Evolutionary conservation across 768 basidiomycete species (phyloP).

Genomic region (Suillus placidus): DNA sequence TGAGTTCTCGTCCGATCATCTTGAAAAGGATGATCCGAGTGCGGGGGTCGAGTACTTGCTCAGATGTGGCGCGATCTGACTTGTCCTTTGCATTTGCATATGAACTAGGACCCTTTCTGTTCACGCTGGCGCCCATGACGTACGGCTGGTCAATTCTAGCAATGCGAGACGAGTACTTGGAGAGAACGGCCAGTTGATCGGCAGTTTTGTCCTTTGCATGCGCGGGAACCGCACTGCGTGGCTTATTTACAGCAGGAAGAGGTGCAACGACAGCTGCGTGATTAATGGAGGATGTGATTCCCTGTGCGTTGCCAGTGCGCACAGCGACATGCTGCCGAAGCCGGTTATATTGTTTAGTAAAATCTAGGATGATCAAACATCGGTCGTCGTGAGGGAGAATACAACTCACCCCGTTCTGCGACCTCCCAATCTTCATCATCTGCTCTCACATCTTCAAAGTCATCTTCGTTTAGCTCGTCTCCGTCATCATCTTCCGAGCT

Average conservation of each 20-base stretch:
- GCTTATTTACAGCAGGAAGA: conserved; percentile 74
- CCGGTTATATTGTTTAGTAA: conserved; percentile 98
- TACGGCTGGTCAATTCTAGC: conserved; percentile 78
- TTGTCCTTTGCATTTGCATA: conserved; percentile 93
- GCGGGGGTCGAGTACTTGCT: conserved; percentile 96
- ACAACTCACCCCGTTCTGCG: conserved; percentile 69
- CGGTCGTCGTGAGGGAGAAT: not conserved
- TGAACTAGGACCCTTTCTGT: conserved; percentile 90
- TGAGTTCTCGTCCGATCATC: conserved; percentile 88
- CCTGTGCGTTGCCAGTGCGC: conserved; percentile 69
- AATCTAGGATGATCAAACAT: conserved; percentile 59
- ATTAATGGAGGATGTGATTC: conserved; percentile 54
- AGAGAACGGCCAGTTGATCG: conserved; percentile 73
- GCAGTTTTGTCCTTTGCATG: conserved; percentile 59
- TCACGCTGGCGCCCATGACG: conserved; percentile 69
- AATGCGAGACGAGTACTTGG: conserved; percentile 77
- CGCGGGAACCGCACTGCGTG: conserved; percentile 38
- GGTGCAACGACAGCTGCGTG: conserved; percentile 54
- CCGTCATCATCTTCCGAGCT: conserved; percentile 27
- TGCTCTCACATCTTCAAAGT: conserved; percentile 60
- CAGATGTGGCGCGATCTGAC: conserved; percentile 93
- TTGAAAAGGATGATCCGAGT: conserved; percentile 94
- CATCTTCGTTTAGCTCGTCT: conserved; percentile 47
- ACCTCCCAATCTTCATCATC: conserved; percentile 92
- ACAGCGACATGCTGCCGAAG: conserved; percentile 89